A percentile compares a stretch with the other conserved stretches of the same genome.
phyloP scores from a whole-genome alignment of 805 yeast genomes.

The Metschnikowia koreensis region DNA sequence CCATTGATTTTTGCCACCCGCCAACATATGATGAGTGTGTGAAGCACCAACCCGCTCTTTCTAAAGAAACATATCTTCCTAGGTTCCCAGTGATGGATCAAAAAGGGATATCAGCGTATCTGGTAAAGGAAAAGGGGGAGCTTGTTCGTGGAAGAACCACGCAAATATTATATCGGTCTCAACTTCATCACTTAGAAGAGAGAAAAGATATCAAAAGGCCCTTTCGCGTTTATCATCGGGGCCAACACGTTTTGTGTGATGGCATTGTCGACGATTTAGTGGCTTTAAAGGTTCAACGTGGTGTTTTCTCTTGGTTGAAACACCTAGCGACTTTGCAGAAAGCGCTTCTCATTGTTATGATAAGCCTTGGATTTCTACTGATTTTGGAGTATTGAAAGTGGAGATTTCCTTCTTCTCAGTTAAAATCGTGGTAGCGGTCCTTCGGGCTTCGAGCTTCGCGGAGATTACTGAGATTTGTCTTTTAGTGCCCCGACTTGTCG shows the following conservation, averaged over 20 bases:
- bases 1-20: conserved; percentile 2
- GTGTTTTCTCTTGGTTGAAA: conserved; percentile 3
- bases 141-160: conserved; percentile 13
- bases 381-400: conserved; percentile 1
- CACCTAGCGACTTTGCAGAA: background rate
- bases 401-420: background rate
- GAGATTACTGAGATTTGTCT: no score
- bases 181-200: conserved; percentile 9
- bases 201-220: conserved; percentile 1
- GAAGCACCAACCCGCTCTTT: background rate
- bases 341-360: background rate
- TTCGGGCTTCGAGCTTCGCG: no score
- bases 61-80: no score
- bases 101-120: no score
- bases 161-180: conserved; percentile 14
- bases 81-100: no score
- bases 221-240: background rate
- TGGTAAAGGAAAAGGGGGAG: no score
- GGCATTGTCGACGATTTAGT: background rate
- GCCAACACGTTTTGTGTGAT: background rate
- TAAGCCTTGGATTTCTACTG: background rate
- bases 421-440: no score
- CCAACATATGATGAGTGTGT: conserved; percentile 17
- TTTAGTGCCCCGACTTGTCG: no score
- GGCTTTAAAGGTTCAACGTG: conserved; percentile 1